Evolutionary conservation across 2,329 filamentous ascomycete species (phyloP).

Genomic region (Fusarium luffae): DNA sequence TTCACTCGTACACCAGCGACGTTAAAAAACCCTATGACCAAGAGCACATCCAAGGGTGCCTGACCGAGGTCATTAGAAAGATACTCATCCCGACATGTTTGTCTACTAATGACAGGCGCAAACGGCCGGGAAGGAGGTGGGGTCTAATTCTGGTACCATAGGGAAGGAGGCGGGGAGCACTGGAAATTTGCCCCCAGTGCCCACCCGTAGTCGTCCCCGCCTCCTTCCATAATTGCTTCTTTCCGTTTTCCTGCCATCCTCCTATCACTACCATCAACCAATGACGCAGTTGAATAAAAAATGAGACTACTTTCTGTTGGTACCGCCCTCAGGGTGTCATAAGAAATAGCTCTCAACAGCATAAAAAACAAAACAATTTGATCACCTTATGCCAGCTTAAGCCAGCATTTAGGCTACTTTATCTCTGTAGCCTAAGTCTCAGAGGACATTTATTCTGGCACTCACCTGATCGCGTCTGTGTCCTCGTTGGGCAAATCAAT

Average conservation of each 20-base stretch:
- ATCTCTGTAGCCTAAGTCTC: too few species aligned
- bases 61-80: background rate
- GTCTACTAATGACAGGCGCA: background rate
- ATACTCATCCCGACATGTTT: background rate
- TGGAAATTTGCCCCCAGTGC: background rate
- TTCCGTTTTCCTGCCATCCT: background rate
- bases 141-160: too few species aligned
- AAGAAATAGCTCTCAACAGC: too few species aligned
- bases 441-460: too few species aligned
- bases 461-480: too few species aligned
- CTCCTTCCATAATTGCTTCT: background rate
- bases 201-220: background rate
- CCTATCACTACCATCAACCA: background rate
- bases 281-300: too few species aligned
- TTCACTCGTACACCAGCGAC: background rate
- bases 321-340: too few species aligned
- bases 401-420: too few species aligned
- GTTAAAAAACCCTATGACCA: background rate
- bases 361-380: too few species aligned
- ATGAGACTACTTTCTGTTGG: too few species aligned
- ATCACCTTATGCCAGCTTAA: too few species aligned
- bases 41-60: accelerated
- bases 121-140: background rate
- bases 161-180: background rate
- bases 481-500: too few species aligned